These are phyloP conservation scores for Erythrophleum fordii DNA, from an alignment of 306 rosid species.

Conservation along the genomic window DNA sequence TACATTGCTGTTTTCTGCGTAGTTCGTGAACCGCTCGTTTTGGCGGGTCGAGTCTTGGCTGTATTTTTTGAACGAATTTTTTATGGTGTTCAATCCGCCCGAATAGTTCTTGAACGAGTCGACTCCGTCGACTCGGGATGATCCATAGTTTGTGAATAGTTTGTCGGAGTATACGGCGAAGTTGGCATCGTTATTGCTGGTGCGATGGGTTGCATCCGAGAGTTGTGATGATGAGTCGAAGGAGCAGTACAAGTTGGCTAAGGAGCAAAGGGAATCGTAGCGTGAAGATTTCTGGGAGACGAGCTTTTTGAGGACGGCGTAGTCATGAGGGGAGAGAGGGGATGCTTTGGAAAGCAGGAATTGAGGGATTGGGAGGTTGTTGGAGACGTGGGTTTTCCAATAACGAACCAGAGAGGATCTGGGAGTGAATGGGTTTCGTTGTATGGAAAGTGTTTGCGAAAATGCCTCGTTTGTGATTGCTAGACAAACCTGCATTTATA, in stretches of 20 bases:
- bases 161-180: slow-evolving; percentile 63
- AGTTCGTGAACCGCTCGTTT: slow-evolving; percentile 61
- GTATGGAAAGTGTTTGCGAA: not conserved
- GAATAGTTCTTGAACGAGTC: slow-evolving; percentile 95
- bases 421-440: slow-evolving; percentile 70
- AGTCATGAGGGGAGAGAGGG: slow-evolving; percentile 60
- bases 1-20: slow-evolving; percentile 70
- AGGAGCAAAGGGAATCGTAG: slow-evolving; percentile 59
- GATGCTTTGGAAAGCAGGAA: slow-evolving; percentile 81
- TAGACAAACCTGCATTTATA: slow-evolving; percentile 49
- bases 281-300: slow-evolving; percentile 43
- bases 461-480: not conserved
- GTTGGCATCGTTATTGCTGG: slow-evolving; percentile 45
- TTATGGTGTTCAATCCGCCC: slow-evolving; percentile 59
- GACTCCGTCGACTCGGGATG: slow-evolving; percentile 44
- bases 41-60: slow-evolving; percentile 52
- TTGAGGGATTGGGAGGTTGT: slow-evolving; percentile 49
- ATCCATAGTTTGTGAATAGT: slow-evolving; percentile 69
- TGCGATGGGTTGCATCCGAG: not conserved
- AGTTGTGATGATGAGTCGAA: slow-evolving; percentile 40
- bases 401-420: slow-evolving; percentile 73
- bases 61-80: slow-evolving; percentile 72
- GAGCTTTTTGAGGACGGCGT: slow-evolving; percentile 51
- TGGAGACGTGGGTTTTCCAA: slow-evolving; percentile 70
- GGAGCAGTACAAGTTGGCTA: slow-evolving; percentile 64